Base-by-base conservation (phyloP, 2,329 filamentous ascomycete species). In the Phyllosticta citrichinensis region DNA sequence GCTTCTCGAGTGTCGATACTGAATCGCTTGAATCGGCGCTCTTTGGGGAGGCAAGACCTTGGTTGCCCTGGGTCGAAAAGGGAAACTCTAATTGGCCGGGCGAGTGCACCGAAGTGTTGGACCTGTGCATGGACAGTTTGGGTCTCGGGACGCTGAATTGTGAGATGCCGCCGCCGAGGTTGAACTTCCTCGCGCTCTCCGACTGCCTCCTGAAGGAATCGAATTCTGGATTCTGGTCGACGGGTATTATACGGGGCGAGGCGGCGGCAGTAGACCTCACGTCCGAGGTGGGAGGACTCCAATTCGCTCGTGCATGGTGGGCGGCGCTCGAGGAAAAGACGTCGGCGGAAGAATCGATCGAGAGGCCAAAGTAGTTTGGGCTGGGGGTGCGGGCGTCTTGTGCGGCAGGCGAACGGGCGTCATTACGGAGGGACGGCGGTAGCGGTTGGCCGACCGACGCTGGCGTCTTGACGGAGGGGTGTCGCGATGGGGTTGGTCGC, bases 321-420 rank as follows among this genome's bases (percentile, higher is more conserved):
- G 80, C 82, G 24, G 76, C 74, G 64, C 75, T 77, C 2, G 86
- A 87, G 58, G 87, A 85, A 63, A 85, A 81, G 24, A 82, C 79
- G 63, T 89, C 85, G 60, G 75, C 79, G 54, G 76, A 74, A 20
- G 83, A 72, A 62, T 91, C 86, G 64, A 89, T 76, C 30, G 85
- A 79, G 63, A 95, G 83, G 61, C 88, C 89, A 71, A 96, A 96
- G 74, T 96, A 96, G 71, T 92, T 95, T 12, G 91, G 89, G 70
- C 89, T 93, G 24, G 80, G 72, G 3, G 70, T 73, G 52, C 67
- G 67, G 3, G 69, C 67, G n/a, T 68, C 65, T 55, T 72, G 70
- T 50, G 63, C 62, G 25, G 68, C 65, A 12, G 72, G 70, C 5
- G 71, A 69, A 61, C 70, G 72, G 50, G 67, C 63, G n/a, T 71